Conservation (phyloP, 345 rosid genomes). For the Syzygium aromaticum region DNA sequence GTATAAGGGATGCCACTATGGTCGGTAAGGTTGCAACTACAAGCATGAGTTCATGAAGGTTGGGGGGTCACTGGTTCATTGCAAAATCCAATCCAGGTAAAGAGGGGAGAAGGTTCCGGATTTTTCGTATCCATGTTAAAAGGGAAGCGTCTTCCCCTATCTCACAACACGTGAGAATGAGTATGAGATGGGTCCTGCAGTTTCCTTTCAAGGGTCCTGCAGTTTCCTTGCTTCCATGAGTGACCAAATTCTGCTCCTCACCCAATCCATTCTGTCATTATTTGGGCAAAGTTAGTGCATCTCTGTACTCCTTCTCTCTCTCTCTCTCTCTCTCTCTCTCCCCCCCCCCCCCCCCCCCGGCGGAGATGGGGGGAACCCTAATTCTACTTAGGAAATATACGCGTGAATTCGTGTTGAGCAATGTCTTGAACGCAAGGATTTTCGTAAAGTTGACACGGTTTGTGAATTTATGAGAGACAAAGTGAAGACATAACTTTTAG, state of each 20-base stretch:
- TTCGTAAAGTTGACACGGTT: background rate
- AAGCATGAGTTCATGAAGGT: background rate
- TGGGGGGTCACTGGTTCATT: background rate
- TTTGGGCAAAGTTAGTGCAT: background rate
- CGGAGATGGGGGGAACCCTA: background rate
- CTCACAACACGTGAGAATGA: background rate
- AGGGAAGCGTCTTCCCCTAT: background rate
- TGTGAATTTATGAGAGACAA: background rate
- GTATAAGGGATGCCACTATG: background rate
- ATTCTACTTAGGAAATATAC: background rate
- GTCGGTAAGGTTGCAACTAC: background rate
- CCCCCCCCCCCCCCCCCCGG: background rate
- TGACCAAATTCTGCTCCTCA: background rate
- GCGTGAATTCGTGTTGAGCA: background rate
- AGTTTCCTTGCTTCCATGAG: background rate
- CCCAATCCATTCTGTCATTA: background rate
- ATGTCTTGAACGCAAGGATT: background rate
- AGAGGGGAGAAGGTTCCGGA: background rate
- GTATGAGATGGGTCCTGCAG: background rate
- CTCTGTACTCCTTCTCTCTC: background rate
- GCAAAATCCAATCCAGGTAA: background rate
- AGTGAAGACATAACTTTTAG: background rate
- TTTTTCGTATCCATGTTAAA: background rate
- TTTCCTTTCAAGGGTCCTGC: background rate
- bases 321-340: too few relatives aligned